A percentile compares a stretch with the other conserved stretches of the same genome.
Conservation (phyloP, 352 stramenopile genomes). For the Phytophthora multivora region DNA sequence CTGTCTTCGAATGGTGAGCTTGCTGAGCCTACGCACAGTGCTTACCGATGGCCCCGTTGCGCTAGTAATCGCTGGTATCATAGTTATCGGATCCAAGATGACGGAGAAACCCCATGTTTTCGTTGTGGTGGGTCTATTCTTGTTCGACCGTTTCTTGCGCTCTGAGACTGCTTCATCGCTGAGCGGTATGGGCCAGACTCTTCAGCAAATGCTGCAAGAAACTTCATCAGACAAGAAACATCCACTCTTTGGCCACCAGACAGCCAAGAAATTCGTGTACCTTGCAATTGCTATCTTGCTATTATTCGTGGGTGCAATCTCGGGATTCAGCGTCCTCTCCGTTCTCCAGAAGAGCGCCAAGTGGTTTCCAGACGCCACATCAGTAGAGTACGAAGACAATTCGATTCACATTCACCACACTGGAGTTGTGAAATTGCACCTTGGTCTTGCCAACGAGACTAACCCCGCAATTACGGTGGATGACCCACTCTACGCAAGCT, state of each 20-base stretch:
- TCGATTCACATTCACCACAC: slow-evolving; percentile 86
- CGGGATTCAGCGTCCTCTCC: slow-evolving; percentile 78
- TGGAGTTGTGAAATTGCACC: slow-evolving; percentile 83
- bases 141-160: slow-evolving; percentile 74
- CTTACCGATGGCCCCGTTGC: slow-evolving; percentile 60
- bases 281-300: slow-evolving; percentile 65
- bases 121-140: slow-evolving; percentile 73
- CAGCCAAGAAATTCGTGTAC: slow-evolving; percentile 71
- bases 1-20: slow-evolving; percentile 68
- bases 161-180: slow-evolving; percentile 55
- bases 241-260: slow-evolving; percentile 53
- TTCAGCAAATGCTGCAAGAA: slow-evolving; percentile 73
- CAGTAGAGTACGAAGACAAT: slow-evolving; percentile 61
- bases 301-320: slow-evolving; percentile 70
- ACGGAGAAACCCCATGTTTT: slow-evolving; percentile 80
- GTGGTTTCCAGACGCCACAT: slow-evolving; percentile 83
- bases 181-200: slow-evolving; percentile 51
- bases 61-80: slow-evolving; percentile 45
- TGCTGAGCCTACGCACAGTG: slow-evolving; percentile 56
- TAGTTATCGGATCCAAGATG: slow-evolving; percentile 77
- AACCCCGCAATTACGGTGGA: slow-evolving; percentile 44
- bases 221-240: slow-evolving; percentile 48
- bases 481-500: slow-evolving; percentile 75
- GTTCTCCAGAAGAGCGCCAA: slow-evolving; percentile 70
- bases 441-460: slow-evolving; percentile 62